Base-by-base conservation (phyloP, 2,329 filamentous ascomycete species). In the Bimuria novae-zelandiae region DNA sequence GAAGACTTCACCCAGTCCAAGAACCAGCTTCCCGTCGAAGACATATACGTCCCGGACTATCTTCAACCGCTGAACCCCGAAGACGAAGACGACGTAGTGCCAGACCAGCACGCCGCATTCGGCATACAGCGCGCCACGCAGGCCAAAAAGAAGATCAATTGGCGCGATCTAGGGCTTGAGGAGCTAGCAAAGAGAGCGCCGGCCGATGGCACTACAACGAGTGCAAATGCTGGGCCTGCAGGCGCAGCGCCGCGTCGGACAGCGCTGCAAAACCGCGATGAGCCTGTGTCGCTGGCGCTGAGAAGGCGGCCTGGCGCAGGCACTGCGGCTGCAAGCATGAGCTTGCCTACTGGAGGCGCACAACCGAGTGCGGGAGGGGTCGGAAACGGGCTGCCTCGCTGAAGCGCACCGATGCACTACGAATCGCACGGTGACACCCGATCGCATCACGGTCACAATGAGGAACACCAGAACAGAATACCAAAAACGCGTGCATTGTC, bases 81-180 rank as follows among this genome's bases (percentile, higher is more conserved):
- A 73, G 90, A 94, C 71, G 89, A 94, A 75, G 90, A 94, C 68
- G 90, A 94, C 67, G 88, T 94, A 3, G 90, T 94, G 4, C 90
- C 90, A 0, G 89, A 94, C 73, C 90, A 94, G 76, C 90, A 94
- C 69, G 90, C 90, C 11, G 90, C 90, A 0, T 94, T 94, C 71
- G 90, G 90, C 33, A 94, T 95, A 64, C 86, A 90, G 72, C 84
- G 89, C 61, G 90, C 90, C 8, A 92, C 89, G 14, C 88, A 91
- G 75, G 82, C 83, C 59, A 81, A 79, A 63, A 83, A 82, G 64
- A 89, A 92, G 75, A 81, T 88, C 1, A 86, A 85, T 7, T 95
- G 90, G 90, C 88, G 87, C 69, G 90, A 94, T 68, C 76, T 93
- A 6, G 88, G 89, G 0, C 77, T 94, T n/a, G 80, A 80, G 5